Percentiles rank a stretch among this genome's conserved stretches.
phyloP scores from a whole-genome alignment of 2,329 filamentous ascomycete species.

The Gnomoniopsis sp. region DNA sequence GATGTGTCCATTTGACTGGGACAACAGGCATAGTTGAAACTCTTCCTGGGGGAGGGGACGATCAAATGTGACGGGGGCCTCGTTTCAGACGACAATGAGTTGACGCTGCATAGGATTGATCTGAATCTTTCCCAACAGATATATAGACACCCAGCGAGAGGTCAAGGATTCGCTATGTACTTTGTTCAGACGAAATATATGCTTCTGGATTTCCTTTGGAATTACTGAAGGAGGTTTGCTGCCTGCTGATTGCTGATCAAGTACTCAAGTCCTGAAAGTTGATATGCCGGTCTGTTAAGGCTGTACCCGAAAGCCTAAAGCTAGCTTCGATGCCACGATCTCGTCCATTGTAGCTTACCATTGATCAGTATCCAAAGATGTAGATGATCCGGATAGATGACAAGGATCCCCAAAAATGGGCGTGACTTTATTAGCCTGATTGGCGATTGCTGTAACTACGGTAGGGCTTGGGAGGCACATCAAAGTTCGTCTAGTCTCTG shows the following conservation, averaged over 20 bases:
- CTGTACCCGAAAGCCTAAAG: not conserved
- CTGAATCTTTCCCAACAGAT: not conserved
- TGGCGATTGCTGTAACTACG: not conserved
- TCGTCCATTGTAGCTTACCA: not conserved
- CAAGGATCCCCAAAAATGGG: not conserved
- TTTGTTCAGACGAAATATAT: not conserved
- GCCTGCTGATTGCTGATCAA: not conserved
- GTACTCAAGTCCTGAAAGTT: not conserved
- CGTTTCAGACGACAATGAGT: not conserved
- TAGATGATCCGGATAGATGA: not conserved
- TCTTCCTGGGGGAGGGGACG: not conserved
- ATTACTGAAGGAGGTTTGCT: not conserved
- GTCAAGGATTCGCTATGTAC: not conserved
- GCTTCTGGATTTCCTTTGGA: not conserved
- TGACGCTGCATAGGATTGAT: not conserved
- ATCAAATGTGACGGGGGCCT: constrained; percentile 2
- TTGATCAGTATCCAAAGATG: not conserved
- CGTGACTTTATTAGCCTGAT: not conserved
- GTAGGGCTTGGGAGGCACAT: not conserved
- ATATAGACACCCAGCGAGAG: not conserved
- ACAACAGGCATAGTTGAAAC: not conserved
- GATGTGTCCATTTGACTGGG: not conserved
- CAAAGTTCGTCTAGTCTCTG: not conserved
- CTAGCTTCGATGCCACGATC: not conserved
- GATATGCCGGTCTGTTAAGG: not conserved